These are phyloP conservation scores for Salinomyces thailandicus DNA, from an alignment of 2,329 filamentous ascomycete species.

Conservation along the genomic window DNA sequence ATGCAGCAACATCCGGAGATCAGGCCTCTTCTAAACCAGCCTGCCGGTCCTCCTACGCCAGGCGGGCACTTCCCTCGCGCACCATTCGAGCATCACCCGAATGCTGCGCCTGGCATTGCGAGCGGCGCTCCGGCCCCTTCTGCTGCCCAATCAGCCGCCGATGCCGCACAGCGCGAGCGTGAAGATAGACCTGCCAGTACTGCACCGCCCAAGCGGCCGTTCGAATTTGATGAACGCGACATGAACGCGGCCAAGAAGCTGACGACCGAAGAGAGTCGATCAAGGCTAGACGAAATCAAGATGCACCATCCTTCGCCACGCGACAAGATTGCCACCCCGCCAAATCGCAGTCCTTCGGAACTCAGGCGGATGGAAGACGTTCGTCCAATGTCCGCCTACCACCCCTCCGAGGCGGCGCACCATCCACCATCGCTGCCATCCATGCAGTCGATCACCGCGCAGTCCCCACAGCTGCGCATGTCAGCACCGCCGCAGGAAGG, in stretches of 20 bases:
- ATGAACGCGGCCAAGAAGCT: constrained; percentile 60
- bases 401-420: constrained; percentile 86
- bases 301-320: constrained; percentile 53
- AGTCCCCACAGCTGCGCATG: constrained; percentile 37
- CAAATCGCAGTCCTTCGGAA: constrained; percentile 69
- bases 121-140: constrained; percentile 59
- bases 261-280: constrained; percentile 76
- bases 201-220: constrained; percentile 66
- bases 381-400: constrained; percentile 59
- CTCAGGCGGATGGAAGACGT: constrained; percentile 51
- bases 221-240: constrained; percentile 74
- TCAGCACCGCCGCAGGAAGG: constrained; percentile 39
- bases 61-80: constrained; percentile 76
- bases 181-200: constrained; percentile 70
- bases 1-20: constrained; percentile 57
- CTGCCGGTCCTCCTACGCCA: constrained; percentile 61
- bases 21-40: constrained; percentile 66
- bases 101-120: constrained; percentile 52
- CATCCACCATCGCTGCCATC: constrained; percentile 58
- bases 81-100: constrained; percentile 66
- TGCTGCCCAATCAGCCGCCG: constrained; percentile 47
- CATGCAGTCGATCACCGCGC: constrained; percentile 35
- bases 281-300: constrained; percentile 73
- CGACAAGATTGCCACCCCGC: constrained; percentile 47
- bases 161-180: constrained; percentile 54